Conservation (phyloP, 495 filamentous ascomycete species). For the Penicillium nucicola region DNA sequence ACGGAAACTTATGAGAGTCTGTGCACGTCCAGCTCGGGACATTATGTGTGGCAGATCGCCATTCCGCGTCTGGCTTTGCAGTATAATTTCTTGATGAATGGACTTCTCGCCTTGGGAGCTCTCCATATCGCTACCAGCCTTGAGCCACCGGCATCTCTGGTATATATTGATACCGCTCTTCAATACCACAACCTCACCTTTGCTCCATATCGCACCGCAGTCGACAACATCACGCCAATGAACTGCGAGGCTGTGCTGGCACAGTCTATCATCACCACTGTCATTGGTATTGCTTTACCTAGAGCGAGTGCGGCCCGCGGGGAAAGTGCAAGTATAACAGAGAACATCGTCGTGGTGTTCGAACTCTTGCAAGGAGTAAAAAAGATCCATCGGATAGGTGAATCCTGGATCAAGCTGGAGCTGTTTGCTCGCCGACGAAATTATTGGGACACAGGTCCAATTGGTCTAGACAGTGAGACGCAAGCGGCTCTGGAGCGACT, state of each 20-base stretch:
- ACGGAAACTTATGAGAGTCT: slow-evolving; percentile 39
- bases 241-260: slow-evolving; percentile 52
- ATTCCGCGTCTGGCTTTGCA: slow-evolving; percentile 47
- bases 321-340: slow-evolving; percentile 29
- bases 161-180: slow-evolving; percentile 50
- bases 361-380: slow-evolving; percentile 36
- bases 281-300: slow-evolving; percentile 48
- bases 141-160: slow-evolving; percentile 32
- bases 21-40: slow-evolving; percentile 24
- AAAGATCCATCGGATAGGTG: slow-evolving; percentile 32
- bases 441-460: slow-evolving; percentile 12
- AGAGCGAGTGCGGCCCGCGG: slow-evolving; percentile 32
- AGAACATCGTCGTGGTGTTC: slow-evolving; percentile 36
- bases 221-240: slow-evolving; percentile 42
- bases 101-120: slow-evolving; percentile 51
- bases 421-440: slow-evolving; percentile 21
- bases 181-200: slow-evolving; percentile 49
- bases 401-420: slow-evolving; percentile 28
- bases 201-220: slow-evolving; percentile 39
- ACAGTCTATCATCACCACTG: slow-evolving; percentile 49
- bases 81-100: slow-evolving; percentile 53
- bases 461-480: slow-evolving; percentile 22
- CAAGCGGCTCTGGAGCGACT: slow-evolving; percentile 25
- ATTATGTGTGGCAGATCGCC: slow-evolving; percentile 34
- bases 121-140: slow-evolving; percentile 47